These are phyloP conservation scores for Kodamaea fukazawae DNA, from an alignment of 805 yeast genomes.

Conservation along the genomic window DNA sequence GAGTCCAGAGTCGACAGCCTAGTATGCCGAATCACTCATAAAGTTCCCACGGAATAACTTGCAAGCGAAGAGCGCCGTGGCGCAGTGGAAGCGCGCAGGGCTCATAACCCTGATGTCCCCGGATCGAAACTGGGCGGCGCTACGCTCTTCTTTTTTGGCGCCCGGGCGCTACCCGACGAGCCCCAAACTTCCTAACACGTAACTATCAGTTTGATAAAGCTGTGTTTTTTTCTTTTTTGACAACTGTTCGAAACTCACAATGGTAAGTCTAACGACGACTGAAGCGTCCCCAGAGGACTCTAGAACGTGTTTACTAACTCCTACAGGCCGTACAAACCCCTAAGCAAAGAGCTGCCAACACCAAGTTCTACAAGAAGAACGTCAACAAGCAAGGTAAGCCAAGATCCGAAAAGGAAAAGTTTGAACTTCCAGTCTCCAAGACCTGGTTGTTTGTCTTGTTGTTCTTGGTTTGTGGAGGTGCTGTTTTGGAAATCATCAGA, in stretches of 20 bases:
- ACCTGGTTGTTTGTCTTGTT: constrained; percentile 60
- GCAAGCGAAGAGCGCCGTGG: constrained; percentile 74
- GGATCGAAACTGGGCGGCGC: constrained; percentile 97
- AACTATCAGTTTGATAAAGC: constrained; percentile 1
- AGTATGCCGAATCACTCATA: too few relatives aligned
- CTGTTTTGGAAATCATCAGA: constrained; percentile 65
- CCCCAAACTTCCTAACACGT: constrained; percentile 4
- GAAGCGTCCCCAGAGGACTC: too few relatives aligned
- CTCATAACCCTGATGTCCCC: constrained; percentile 98
- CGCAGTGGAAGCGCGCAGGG: constrained; percentile 99
- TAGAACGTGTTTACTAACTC: too few relatives aligned
- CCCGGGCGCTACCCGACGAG: too few relatives aligned
- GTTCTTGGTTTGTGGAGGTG: constrained; percentile 81
- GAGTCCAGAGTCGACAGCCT: too few relatives aligned
- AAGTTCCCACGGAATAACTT: too few relatives aligned
- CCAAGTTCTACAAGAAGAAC: constrained; percentile 71
- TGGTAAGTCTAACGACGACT: too few relatives aligned
- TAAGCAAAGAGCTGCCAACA: constrained; percentile 83
- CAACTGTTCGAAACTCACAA: constrained; percentile 4
- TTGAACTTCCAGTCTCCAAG: constrained; percentile 54
- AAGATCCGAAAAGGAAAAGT: constrained; percentile 37
- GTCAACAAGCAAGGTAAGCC: constrained; percentile 76
- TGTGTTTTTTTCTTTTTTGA: not conserved
- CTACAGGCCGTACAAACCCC: constrained; percentile 74
- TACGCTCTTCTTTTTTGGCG: constrained; percentile 29